These are phyloP conservation scores for Nigrograna mackinnonii DNA, from an alignment of 2,329 filamentous ascomycete genomes.

Conservation along the genomic window DNA sequence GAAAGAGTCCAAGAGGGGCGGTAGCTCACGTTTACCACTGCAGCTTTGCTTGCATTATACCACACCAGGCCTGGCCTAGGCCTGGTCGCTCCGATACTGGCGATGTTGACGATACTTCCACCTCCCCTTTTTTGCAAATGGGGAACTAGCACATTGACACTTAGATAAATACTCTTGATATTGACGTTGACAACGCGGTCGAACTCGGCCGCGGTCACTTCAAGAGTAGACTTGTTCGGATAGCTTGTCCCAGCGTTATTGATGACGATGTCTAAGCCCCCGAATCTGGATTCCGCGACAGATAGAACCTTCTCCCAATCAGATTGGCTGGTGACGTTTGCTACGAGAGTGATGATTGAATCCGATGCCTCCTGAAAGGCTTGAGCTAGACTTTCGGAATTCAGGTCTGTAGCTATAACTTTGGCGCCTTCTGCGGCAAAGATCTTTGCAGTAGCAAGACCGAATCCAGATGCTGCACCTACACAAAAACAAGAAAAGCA, in stretches of 20 bases:
- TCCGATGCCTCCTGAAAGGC: too few relatives aligned
- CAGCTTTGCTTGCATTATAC: slow-evolving; percentile 69
- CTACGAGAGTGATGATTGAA: too few relatives aligned
- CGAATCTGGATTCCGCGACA: slow-evolving; percentile 37
- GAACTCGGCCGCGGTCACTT: slow-evolving; percentile 65
- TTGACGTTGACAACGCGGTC: slow-evolving; percentile 67
- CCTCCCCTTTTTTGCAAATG: slow-evolving; percentile 44
- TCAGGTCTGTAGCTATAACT: too few relatives aligned
- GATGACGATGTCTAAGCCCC: slow-evolving; percentile 59
- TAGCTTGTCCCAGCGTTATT: slow-evolving; percentile 61
- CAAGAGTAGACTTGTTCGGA: slow-evolving; percentile 54
- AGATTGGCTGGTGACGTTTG: too few relatives aligned
- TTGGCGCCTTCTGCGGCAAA: too few relatives aligned
- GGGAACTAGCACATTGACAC: neutral
- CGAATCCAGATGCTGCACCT: too few relatives aligned
- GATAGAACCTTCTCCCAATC: too few relatives aligned
- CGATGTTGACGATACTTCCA: slow-evolving; percentile 63
- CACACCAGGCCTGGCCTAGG: slow-evolving; percentile 63
- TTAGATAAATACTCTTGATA: slow-evolving; percentile 13
- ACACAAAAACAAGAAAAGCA: too few relatives aligned
- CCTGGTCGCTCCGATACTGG: slow-evolving; percentile 61
- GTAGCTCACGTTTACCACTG: slow-evolving; percentile 63
- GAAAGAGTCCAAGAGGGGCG: too few relatives aligned
- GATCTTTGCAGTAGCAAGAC: too few relatives aligned
- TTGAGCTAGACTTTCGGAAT: too few relatives aligned